Percentiles rank a stretch among this genome's conserved stretches.
Evolutionary conservation across 1,284 basidiomycete genomes (phyloP).

Genomic region (Marasmius oreades): DNA sequence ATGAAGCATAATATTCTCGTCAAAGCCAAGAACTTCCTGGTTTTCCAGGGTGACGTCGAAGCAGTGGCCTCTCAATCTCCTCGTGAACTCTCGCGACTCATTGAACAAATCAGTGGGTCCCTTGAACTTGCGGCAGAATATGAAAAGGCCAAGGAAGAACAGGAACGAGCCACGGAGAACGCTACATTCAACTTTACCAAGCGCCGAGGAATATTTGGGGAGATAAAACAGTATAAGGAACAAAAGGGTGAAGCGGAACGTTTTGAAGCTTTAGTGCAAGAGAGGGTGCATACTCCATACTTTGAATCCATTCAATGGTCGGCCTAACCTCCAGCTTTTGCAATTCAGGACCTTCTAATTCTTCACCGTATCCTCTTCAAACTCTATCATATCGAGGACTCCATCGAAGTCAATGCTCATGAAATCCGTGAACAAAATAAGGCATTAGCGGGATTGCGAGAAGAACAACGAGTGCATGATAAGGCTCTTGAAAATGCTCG

Average conservation of each 20-base stretch:
- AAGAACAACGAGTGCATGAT: conserved; percentile 69
- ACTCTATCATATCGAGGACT: conserved; percentile 86
- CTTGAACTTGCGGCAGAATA: conserved; percentile 89
- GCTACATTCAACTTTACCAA: conserved; percentile 94
- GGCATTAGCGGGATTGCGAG: conserved; percentile 61
- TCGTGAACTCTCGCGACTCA: conserved; percentile 84
- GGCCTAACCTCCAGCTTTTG: conserved; percentile 3
- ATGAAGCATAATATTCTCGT: conserved; percentile 93
- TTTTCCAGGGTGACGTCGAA: conserved; percentile 99
- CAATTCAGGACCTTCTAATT: conserved; percentile 70
- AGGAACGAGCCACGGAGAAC: conserved; percentile 89
- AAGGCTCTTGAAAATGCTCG: conserved; percentile 72
- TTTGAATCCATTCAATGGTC: conserved; percentile 5
- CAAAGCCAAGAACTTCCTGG: conserved; percentile 99
- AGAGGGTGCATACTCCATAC: conserved; percentile 49
- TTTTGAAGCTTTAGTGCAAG: conserved; percentile 76
- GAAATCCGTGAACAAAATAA: conserved; percentile 74
- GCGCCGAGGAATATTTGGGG: conserved; percentile 87
- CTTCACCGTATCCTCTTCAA: conserved; percentile 86
- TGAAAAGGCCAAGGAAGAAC: conserved; percentile 82
- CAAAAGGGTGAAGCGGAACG: conserved; percentile 93
- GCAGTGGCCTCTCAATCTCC: conserved; percentile 95
- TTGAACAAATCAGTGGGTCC: conserved; percentile 95
- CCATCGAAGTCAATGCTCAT: conserved; percentile 68
- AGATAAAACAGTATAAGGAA: conserved; percentile 97